Percentiles rank a stretch among this genome's conserved stretches.
These are phyloP conservation scores for Zymoseptoria pseudotritici DNA, from an alignment of 2,329 filamentous ascomycete genomes.

Conservation along the genomic window DNA sequence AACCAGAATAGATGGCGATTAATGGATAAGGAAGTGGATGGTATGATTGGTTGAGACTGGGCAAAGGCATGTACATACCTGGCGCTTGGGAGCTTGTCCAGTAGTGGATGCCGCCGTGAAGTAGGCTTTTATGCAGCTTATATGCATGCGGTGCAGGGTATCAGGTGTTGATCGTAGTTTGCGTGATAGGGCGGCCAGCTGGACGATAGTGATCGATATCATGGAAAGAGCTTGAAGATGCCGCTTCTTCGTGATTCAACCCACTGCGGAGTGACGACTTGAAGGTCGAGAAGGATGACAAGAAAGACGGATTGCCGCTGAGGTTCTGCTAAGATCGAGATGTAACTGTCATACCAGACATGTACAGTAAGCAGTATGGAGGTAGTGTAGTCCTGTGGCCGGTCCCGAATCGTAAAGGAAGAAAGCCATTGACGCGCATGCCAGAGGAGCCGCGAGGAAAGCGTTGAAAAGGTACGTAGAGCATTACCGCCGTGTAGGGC, in stretches of 20 bases:
- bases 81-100: not conserved
- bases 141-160: not conserved
- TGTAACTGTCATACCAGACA: not conserved
- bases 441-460: not conserved
- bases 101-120: not conserved
- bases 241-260: not conserved
- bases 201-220: too few species aligned
- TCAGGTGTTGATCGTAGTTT: not conserved
- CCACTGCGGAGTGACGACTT: not conserved
- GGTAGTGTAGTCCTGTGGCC: not conserved
- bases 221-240: not conserved
- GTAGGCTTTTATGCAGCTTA: not conserved
- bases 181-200: too few species aligned
- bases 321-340: not conserved
- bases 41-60: not conserved
- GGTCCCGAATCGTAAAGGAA: not conserved
- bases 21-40: not conserved
- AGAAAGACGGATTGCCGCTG: not conserved
- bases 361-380: too few species aligned
- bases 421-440: not conserved
- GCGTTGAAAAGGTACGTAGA: not conserved
- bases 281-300: not conserved
- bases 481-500: not conserved
- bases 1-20: not conserved
- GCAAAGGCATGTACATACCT: not conserved